phyloP scores from a whole-genome alignment of 495 filamentous ascomycete genomes.

The Trichoderma reesei region DNA sequence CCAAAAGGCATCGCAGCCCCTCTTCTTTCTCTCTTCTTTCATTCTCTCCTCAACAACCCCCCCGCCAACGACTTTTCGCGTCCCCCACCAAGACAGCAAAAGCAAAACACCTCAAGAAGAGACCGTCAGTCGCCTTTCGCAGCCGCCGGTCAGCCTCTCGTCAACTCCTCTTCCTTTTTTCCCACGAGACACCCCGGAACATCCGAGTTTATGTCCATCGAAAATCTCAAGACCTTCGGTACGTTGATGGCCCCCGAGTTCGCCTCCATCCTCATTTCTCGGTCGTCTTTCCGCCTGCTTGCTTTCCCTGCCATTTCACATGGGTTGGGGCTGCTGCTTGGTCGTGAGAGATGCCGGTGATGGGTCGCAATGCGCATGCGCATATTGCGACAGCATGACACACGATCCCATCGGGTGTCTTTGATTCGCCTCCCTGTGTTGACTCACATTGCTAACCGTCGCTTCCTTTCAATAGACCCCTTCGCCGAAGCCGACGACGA shows the following conservation, averaged over 20 bases:
- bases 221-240: constrained; percentile 99
- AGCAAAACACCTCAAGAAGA: constrained; percentile 19
- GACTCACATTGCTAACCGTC: neutral
- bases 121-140: constrained; percentile 21
- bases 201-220: constrained; percentile 98
- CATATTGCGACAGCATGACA: neutral
- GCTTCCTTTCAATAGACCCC: constrained; percentile 57
- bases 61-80: neutral
- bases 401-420: too few relatives aligned
- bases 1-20: too few relatives aligned
- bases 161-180: constrained; percentile 29
- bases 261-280: neutral
- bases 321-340: neutral
- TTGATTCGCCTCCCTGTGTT: neutral
- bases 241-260: constrained; percentile 37
- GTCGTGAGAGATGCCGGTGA: too few relatives aligned
- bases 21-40: too few relatives aligned
- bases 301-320: neutral
- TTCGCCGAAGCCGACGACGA: constrained; percentile 99
- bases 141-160: constrained; percentile 33
- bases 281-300: neutral
- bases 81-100: constrained; percentile 6
- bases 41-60: too few relatives aligned
- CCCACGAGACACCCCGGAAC: constrained; percentile 36
- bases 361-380: too few relatives aligned